Conservation (phyloP, 2,329 filamentous ascomycete species). For the Truncatella angustata region DNA sequence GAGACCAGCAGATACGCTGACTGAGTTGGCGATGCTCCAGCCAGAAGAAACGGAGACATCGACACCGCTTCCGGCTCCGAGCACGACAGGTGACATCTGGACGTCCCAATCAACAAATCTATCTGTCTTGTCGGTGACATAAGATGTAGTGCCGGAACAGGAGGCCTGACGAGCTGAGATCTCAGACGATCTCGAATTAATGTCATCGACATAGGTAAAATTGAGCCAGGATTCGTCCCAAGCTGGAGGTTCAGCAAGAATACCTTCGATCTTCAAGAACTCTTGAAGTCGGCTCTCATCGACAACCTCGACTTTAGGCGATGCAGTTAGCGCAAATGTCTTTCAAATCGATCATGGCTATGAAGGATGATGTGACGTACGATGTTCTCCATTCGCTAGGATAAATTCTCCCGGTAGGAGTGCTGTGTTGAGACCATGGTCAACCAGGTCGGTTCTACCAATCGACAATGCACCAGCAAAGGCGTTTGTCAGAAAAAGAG, state of each 20-base stretch:
- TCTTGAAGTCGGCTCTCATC: neutral
- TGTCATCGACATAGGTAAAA: neutral
- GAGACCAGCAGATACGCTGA: neutral
- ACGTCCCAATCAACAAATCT: conserved; percentile 8
- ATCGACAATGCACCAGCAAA: neutral
- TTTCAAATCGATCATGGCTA: neutral
- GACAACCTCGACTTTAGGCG: neutral
- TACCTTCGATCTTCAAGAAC: neutral
- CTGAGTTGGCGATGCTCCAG: neutral
- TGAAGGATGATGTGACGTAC: neutral
- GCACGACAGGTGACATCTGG: conserved; percentile 3
- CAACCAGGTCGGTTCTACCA: neutral
- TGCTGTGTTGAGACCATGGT: too few species aligned
- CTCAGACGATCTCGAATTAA: neutral
- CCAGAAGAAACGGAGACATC: neutral
- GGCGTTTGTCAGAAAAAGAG: neutral
- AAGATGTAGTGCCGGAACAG: neutral
- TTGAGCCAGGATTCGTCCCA: neutral
- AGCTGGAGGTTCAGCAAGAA: neutral
- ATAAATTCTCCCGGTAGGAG: too few species aligned
- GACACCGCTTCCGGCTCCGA: neutral
- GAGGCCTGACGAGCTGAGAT: neutral
- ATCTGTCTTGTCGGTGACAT: conserved; percentile 1
- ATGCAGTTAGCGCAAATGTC: neutral
- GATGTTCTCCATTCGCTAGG: too few species aligned